Percentiles rank a stretch among this genome's conserved stretches.
These are phyloP conservation scores for Anisodus tanguticus DNA, from an alignment of 257 asterid genomes.

Conservation along the genomic window DNA sequence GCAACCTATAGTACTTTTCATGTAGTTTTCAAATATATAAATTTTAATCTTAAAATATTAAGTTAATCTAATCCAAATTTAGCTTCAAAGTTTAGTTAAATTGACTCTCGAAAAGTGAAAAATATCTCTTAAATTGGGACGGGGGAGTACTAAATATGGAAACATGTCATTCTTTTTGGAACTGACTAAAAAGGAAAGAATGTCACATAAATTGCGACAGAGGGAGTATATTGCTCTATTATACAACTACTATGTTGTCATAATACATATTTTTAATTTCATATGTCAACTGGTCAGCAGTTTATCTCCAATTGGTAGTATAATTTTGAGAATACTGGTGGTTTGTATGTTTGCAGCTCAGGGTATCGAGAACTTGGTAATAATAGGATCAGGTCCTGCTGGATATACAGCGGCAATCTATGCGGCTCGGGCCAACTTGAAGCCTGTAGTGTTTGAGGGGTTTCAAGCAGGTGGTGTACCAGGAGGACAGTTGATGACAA, in stretches of 20 bases:
- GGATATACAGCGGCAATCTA: constrained; percentile 96
- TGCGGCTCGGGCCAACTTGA: constrained; percentile 91
- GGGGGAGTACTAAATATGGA: too few relatives aligned
- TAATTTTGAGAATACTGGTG: not conserved
- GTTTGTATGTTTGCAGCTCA: constrained; percentile 48
- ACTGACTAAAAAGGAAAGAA: too few relatives aligned
- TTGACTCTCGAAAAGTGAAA: too few relatives aligned
- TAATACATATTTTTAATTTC: not conserved
- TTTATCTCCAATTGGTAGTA: not conserved
- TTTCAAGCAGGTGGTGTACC: constrained; percentile 96
- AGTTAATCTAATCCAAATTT: too few relatives aligned
- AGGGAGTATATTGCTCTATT: not conserved
- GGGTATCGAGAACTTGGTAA: constrained; percentile 76
- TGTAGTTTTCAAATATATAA: too few relatives aligned
- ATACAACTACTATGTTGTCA: not conserved
- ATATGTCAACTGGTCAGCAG: not conserved
- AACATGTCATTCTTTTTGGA: too few relatives aligned
- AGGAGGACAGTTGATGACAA: constrained; percentile 97
- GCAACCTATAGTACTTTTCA: too few relatives aligned
- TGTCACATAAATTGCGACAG: too few relatives aligned
- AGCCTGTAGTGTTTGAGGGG: constrained; percentile 96
- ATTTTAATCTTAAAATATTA: too few relatives aligned
- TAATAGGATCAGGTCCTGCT: constrained; percentile 98
- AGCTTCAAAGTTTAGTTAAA: too few relatives aligned
- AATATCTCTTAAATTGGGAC: too few relatives aligned